Evolutionary conservation across 768 basidiomycete genomes (phyloP).

Genomic region (Boletus reticuloceps): DNA sequence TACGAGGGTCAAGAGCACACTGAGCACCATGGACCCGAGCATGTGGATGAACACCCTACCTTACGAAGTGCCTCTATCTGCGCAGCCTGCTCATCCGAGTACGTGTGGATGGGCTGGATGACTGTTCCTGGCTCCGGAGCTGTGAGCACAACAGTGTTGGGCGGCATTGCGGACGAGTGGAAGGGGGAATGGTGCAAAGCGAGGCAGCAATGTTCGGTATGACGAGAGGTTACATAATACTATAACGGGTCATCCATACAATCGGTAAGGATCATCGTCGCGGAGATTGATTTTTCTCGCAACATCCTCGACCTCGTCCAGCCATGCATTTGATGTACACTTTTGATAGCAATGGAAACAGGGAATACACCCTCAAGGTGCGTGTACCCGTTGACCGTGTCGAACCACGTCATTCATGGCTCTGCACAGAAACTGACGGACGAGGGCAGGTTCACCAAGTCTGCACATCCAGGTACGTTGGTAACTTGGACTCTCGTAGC

Average conservation of each 20-base stretch:
- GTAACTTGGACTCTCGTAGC: background rate
- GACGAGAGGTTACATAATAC: background rate
- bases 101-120: constrained; percentile 53
- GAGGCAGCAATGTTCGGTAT: background rate
- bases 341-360: constrained; percentile 68
- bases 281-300: constrained; percentile 14
- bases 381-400: constrained; percentile 10
- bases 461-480: constrained; percentile 88
- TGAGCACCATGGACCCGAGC: background rate
- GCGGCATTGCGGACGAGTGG: constrained; percentile 30
- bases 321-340: constrained; percentile 98
- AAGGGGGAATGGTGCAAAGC: background rate
- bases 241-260: background rate
- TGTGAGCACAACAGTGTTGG: constrained; percentile 50
- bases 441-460: constrained; percentile 83
- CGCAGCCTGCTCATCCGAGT: constrained; percentile 59
- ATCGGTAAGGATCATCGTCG: background rate
- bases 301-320: constrained; percentile 6
- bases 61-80: constrained; percentile 61
- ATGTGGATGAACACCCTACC: constrained; percentile 37
- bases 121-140: constrained; percentile 51
- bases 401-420: constrained; percentile 2
- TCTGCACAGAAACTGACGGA: constrained; percentile 75
- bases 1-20: background rate
- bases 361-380: constrained; percentile 93